A percentile compares a stretch with the other conserved stretches of the same genome.
Evolutionary conservation across 2,329 filamentous ascomycete species (phyloP).

Genomic region (Aureobasidium vineae): DNA sequence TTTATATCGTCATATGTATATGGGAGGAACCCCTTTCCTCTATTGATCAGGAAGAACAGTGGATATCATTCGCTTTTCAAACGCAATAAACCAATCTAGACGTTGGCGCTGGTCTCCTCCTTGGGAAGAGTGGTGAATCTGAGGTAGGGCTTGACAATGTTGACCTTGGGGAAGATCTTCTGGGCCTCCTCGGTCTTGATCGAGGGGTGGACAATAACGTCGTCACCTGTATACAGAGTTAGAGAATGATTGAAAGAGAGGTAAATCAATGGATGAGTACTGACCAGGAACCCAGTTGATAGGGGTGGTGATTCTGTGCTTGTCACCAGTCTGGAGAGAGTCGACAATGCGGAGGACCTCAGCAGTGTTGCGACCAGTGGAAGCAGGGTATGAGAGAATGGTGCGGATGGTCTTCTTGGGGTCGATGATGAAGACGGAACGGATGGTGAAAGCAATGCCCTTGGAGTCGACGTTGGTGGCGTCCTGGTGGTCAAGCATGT

Average conservation of each 20-base stretch:
- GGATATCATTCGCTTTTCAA: slow-evolving; percentile 25
- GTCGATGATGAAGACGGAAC: slow-evolving; percentile 64
- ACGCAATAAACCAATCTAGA: slow-evolving; percentile 32
- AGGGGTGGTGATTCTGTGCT: slow-evolving; percentile 59
- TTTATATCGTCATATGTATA: slow-evolving; percentile 22
- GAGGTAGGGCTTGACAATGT: slow-evolving; percentile 62
- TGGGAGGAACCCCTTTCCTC: background rate
- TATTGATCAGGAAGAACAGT: background rate
- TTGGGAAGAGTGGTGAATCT: slow-evolving; percentile 59
- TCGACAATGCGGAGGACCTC: slow-evolving; percentile 54
- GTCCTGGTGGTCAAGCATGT: slow-evolving; percentile 56
- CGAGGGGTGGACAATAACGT: slow-evolving; percentile 58
- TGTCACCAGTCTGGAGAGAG: slow-evolving; percentile 57
- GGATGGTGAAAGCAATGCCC: slow-evolving; percentile 62
- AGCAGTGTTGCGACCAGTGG: slow-evolving; percentile 57
- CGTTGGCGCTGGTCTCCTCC: slow-evolving; percentile 55
- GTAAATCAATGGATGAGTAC: slow-evolving; percentile 36
- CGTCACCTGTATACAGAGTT: slow-evolving; percentile 9
- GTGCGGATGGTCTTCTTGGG: slow-evolving; percentile 63
- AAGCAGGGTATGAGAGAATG: slow-evolving; percentile 62
- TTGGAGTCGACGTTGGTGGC: slow-evolving; percentile 59
- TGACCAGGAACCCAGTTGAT: slow-evolving; percentile 59
- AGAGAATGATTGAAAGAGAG: slow-evolving; percentile 38
- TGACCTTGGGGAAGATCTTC: slow-evolving; percentile 59
- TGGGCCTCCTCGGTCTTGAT: slow-evolving; percentile 60